phyloP scores from a whole-genome alignment of 129 eudicot species.

The Oenanthe sinensis region DNA sequence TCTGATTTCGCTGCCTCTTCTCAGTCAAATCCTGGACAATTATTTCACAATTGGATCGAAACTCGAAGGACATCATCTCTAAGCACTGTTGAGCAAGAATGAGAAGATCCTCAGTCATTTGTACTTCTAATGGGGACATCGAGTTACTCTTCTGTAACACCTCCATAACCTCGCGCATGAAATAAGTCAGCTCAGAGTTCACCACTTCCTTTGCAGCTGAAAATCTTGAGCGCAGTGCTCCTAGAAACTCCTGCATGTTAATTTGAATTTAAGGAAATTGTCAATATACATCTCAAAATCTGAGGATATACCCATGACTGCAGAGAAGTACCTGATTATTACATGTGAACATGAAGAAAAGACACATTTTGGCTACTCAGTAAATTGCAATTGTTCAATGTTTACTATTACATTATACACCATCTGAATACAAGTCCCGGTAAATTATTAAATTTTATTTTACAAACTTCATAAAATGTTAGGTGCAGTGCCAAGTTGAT shows the following conservation, averaged over 20 bases:
- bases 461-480: background rate
- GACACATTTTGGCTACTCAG: constrained; percentile 2
- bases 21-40: constrained; percentile 66
- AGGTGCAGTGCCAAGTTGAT: background rate
- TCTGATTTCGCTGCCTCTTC: constrained; percentile 57
- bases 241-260: constrained; percentile 54
- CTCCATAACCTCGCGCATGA: constrained; percentile 46
- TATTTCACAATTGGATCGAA: constrained; percentile 63
- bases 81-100: constrained; percentile 50
- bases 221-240: constrained; percentile 63
- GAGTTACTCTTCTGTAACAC: constrained; percentile 44
- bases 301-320: background rate
- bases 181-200: constrained; percentile 58
- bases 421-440: background rate
- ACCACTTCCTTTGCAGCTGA: constrained; percentile 73
- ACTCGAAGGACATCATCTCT: constrained; percentile 48
- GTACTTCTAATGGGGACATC: constrained; percentile 35
- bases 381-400: background rate
- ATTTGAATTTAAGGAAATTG: constrained; percentile 11
- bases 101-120: constrained; percentile 46
- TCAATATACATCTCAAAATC: background rate
- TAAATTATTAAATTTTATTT: background rate
- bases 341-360: background rate
- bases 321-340: background rate
- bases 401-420: background rate